Base-by-base conservation (phyloP, 2,329 filamentous ascomycete genomes). In the Fusarium sterilihyphosum region DNA sequence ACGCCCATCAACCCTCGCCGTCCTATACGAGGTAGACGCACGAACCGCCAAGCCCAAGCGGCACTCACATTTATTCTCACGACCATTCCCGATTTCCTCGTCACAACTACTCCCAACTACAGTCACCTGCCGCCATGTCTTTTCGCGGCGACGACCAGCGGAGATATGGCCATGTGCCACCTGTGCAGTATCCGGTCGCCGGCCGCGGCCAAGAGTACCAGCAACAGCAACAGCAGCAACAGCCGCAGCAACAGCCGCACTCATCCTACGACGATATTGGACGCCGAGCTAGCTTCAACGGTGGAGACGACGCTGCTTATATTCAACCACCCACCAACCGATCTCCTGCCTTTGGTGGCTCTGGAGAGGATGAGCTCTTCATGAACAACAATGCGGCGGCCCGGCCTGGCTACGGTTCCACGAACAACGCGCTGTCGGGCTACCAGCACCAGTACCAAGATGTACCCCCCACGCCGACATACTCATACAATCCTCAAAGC, bases 261-360 rank as follows among this genome's bases (percentile, higher is more conserved):
- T 68, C 78, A 50, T 82, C 84, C 68, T 77, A 79, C 62, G 75
- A 77, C 73, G 80, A 73, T 38, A 40, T 73, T 52, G 72, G 80
- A 49, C 87, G 93, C 74, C 88, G 90, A 73, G 88, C 90, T 56
- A 96, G 92, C 85, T 95, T 94, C 85, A 92, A 94, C 81, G 90
- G 88, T 75, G 93, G 92, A 73, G 94, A 96, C 81, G 93, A 96
- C 81, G 85, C 87, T 54, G 83, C 85, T 56, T 89, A 91, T 75
- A 86, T 89, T 76, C 80, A 77, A 41, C 80, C 79, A 59, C 78
- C 81, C 60, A 73, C 80, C 46, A 73, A 73, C 24, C 75, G 73
- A 61, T 69, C 73, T 35, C 69, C 78, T 38, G 68, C 67, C 54
- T 79, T 77, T 54, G 72, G 73, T 68, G 61, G 68, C 20, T 50